Percentiles rank a stretch among this genome's conserved stretches.
phyloP scores from a whole-genome alignment of 768 basidiomycete species.

The Boletus vinaceobasis region DNA sequence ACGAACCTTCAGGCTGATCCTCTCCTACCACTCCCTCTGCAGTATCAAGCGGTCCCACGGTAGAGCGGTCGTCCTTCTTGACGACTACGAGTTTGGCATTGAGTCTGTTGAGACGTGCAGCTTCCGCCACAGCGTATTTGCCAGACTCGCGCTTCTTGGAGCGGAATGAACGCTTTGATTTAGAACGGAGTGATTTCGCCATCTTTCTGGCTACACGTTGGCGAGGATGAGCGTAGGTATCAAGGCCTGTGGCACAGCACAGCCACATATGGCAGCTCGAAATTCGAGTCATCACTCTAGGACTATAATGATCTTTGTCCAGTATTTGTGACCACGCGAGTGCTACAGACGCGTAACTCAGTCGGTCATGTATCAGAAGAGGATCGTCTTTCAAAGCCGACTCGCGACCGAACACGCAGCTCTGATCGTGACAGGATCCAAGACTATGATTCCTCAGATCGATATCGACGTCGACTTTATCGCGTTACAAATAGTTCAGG shows the following conservation, averaged over 20 bases:
- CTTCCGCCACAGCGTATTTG: constrained; percentile 73
- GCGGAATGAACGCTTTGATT: constrained; percentile 75
- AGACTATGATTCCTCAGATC: constrained; percentile 5
- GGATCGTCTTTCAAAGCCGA: neutral
- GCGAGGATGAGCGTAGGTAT: neutral
- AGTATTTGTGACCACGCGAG: neutral
- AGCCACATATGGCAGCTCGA: constrained; percentile 1
- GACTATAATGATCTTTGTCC: too few relatives aligned
- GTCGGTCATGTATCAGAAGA: neutral
- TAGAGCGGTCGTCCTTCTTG: constrained; percentile 32
- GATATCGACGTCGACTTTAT: neutral
- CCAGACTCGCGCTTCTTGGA: constrained; percentile 72
- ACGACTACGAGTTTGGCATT: constrained; percentile 60
- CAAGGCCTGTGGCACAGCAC: neutral
- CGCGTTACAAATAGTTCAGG: constrained; percentile 1
- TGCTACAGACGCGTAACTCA: neutral
- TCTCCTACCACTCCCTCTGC: constrained; percentile 35
- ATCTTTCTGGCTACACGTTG: constrained; percentile 26
- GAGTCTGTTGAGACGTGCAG: constrained; percentile 72
- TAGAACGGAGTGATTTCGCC: constrained; percentile 84
- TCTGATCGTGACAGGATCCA: neutral
- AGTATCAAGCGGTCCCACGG: constrained; percentile 23
- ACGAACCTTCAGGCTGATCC: constrained; percentile 57
- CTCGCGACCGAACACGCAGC: neutral
- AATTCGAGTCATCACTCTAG: neutral